Base-by-base conservation (phyloP, 306 rosid genomes). In the Medicago lupulina region DNA sequence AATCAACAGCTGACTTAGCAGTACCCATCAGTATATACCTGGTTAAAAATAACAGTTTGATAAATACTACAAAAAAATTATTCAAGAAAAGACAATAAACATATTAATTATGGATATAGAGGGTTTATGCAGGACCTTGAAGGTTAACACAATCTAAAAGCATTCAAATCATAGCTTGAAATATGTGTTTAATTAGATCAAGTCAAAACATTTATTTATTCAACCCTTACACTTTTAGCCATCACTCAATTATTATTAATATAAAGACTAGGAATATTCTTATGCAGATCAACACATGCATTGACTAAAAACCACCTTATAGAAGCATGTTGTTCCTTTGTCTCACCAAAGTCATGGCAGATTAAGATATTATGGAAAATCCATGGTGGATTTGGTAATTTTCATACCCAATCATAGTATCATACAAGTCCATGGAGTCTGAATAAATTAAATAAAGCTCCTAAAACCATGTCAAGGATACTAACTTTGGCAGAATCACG, bases 1-100 rank as follows among this genome's bases (percentile, higher is more conserved):
- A 79, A 77, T 92, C 97, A 28, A 72, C 90, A 69, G 84, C 96
- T 36, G 98, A 88, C 73, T 90, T 80, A 49, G 92, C 82, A 67
- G 79, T 79, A 50, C 80, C 93, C 97, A 92, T 92, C 47, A 62
- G 66, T 79, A 63, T 49, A 67, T 60, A 75, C 88, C 89, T 87
- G 80, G 51, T 54, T 63, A 53, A 79, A 63, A 68, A 79, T 58
- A 17, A 73, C 9, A n/a, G 14, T 63, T 15, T 68, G 57, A 63
- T 39, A 62, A 70, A 23, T 64, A 43, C 3, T 62, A 14, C 38
- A 5, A 23, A 64, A 21, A 7, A 16, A 13, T 41, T 41, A 78
- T n/a, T 60, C 10, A 9, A 44, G 25, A 68, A 40, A 18, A 43
- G 40, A 23, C 19, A 49, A 58, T 21, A 44, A 54, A 77, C 34